Evolutionary conservation across 2,329 filamentous ascomycete species (phyloP).

Genomic region (Colletotrichum sp.): DNA sequence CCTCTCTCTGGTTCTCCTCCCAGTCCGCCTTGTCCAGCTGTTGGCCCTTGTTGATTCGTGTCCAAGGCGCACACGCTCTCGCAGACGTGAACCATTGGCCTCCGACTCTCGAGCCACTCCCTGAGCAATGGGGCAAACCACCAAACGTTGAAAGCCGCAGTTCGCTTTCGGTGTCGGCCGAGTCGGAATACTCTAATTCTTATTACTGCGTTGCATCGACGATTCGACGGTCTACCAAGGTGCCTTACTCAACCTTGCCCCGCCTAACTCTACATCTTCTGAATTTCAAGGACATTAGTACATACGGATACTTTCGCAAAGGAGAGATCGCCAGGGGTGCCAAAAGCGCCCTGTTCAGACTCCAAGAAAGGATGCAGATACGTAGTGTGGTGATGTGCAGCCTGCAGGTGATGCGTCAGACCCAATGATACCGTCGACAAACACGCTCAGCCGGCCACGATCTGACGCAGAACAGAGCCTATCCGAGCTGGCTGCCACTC

Average conservation of each 20-base stretch:
- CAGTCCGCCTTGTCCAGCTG: conserved; percentile 17
- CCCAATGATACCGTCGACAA: background rate
- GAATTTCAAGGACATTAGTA: background rate
- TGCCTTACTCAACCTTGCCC: background rate
- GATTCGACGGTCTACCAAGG: background rate
- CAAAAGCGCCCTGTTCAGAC: background rate
- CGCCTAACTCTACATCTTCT: background rate
- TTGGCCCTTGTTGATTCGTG: conserved; percentile 3
- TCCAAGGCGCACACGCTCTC: background rate
- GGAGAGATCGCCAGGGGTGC: background rate
- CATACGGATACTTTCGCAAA: background rate
- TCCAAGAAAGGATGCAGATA: background rate
- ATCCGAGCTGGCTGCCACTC: background rate
- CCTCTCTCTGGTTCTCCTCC: background rate
- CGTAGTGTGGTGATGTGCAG: background rate
- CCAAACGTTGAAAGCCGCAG: background rate
- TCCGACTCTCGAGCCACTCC: conserved; percentile 4
- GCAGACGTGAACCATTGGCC: background rate
- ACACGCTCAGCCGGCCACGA: background rate
- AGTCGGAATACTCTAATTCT: background rate
- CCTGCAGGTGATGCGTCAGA: conserved; percentile 4
- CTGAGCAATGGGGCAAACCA: background rate
- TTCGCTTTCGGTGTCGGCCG: background rate
- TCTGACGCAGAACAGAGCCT: background rate
- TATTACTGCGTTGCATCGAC: background rate